Base-by-base conservation (phyloP, 106 monocot genomes). In the Hemerocallis citrina region DNA sequence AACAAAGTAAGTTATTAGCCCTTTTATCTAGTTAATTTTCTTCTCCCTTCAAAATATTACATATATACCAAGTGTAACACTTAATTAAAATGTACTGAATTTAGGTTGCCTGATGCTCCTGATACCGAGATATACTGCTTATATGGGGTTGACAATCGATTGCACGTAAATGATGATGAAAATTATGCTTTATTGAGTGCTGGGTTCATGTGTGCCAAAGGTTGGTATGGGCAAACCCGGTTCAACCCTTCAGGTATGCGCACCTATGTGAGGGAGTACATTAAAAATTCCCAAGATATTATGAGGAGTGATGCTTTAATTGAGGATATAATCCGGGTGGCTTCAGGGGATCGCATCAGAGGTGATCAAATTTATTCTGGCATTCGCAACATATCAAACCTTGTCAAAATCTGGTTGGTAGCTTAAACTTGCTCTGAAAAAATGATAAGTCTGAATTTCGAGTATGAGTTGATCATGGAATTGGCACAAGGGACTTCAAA, bases 151-250 rank as follows among this genome's bases (percentile, higher is more conserved):
- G 83, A 78, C 12, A 71, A 7, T 70, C 68, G 0, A 78, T 71
- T 10, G 83, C 11, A 8, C 41, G 71, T 72, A 2, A 33, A 75
- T 70, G 82, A 70, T 17, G 74, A 78, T 55, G 74, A 75, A 35
- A 78, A 61, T n/a, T 66, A 78, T 29, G 74, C 83, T 0, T 74
- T 78, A 14, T 23, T 83, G 36, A 83, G 83, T 63, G 41, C 71
- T 19, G 83, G 83, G 3, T 78, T 78, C 42, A 83, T 83, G 83
- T 74, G 63, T 49, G 83, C 83, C 10, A 78, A 72, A 68, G 83
- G 67, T 42, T 83, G 83, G 83, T 62, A 78, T 34, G 83, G 78
- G 24, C 74, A 54, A 55, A 75, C 83, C 15, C 70, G 71, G 21
- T 78, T 75, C 36, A 83, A 83, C 55, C 78, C 83, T 44, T 70